Evolutionary conservation across 495 filamentous ascomycete genomes (phyloP).

Genomic region (Penicillium angulare): DNA sequence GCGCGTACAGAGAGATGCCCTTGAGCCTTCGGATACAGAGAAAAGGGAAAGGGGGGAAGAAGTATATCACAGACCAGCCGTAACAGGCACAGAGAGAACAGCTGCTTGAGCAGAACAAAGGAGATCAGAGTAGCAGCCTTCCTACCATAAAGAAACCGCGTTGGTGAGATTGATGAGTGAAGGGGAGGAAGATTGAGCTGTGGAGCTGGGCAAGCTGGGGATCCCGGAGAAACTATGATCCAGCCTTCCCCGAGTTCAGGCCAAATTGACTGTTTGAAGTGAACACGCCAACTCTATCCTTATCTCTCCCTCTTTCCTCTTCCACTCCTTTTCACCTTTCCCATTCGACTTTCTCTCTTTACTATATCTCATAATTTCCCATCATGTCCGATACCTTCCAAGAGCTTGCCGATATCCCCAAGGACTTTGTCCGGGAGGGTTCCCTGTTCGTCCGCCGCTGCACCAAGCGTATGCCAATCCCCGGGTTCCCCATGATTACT

Average conservation of each 20-base stretch:
- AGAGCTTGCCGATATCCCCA: conserved; percentile 76
- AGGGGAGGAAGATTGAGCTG: not conserved
- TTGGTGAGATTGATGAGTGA: not conserved
- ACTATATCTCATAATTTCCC: not conserved
- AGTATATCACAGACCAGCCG: conserved; percentile 20
- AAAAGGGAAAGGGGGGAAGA: not conserved
- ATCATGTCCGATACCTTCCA: conserved; percentile 74
- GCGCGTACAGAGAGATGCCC: conserved; percentile 21
- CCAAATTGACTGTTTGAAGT: not conserved
- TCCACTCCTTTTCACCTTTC: not conserved
- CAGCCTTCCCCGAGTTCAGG: conserved; percentile 4
- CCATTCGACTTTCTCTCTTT: not conserved
- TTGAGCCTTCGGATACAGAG: conserved; percentile 14
- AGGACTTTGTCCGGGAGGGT: conserved; percentile 80
- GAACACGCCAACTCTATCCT: conserved; percentile 2
- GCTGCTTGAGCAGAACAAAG: not conserved
- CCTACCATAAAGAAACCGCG: not conserved
- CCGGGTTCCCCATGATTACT: conserved; percentile 1
- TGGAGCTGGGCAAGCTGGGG: conserved; percentile 6
- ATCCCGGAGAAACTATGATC: not conserved
- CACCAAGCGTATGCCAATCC: conserved; percentile 66
- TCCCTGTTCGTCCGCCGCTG: conserved; percentile 79
- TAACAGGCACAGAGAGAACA: conserved; percentile 4
- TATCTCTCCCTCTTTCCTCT: conserved; percentile 4
- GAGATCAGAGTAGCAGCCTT: conserved; percentile 1